These are phyloP conservation scores for Cladorrhinum sp. DNA, from an alignment of 2,329 filamentous ascomycete genomes.

Conservation along the genomic window DNA sequence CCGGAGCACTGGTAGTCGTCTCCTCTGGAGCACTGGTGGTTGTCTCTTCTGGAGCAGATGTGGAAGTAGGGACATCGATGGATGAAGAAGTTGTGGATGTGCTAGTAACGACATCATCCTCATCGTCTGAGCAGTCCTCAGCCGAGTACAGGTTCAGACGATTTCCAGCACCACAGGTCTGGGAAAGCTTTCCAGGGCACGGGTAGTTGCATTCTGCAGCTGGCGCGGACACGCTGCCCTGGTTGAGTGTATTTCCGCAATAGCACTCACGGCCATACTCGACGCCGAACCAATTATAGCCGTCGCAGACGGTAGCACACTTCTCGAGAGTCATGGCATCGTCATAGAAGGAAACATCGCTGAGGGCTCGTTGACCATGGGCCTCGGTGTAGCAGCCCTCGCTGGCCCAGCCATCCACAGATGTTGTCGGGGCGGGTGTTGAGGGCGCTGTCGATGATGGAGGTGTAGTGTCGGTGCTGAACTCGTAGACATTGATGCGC, in stretches of 20 bases:
- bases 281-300: conserved; percentile 46
- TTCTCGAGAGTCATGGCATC: conserved; percentile 48
- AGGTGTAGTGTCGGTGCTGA: background rate
- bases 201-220: conserved; percentile 35
- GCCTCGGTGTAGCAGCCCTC: conserved; percentile 44
- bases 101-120: background rate
- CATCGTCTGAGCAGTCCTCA: background rate
- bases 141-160: conserved; percentile 29
- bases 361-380: conserved; percentile 40
- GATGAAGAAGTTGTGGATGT: background rate
- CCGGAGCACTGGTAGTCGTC: background rate
- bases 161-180: conserved; percentile 37
- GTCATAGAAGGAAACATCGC: conserved; percentile 38
- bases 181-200: conserved; percentile 33
- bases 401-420: background rate
- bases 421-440: background rate
- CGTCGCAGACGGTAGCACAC: conserved; percentile 44
- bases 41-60: background rate
- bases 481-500: background rate
- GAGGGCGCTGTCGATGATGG: background rate
- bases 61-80: background rate
- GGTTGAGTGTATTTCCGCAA: conserved; percentile 42
- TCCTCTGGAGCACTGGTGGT: background rate
- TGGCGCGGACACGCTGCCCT: conserved; percentile 30
- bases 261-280: conserved; percentile 53